Conservation (phyloP, 441 rosid species). For the California macrophylla region DNA sequence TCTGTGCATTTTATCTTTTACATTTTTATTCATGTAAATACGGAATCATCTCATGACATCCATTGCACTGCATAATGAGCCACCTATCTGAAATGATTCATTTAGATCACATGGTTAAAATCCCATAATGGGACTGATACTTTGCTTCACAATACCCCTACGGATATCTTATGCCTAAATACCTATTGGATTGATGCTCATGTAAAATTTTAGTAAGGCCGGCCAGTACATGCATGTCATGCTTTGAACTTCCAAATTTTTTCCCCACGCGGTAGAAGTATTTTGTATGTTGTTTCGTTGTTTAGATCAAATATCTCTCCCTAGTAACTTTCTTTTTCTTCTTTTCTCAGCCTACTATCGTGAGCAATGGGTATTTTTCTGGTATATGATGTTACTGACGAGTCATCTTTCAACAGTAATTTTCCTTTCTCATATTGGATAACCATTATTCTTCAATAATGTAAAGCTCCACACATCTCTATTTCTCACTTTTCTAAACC, state of each 20-base stretch:
- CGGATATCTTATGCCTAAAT: background rate
- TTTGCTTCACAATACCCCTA: background rate
- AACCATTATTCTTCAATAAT: background rate
- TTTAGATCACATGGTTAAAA: background rate
- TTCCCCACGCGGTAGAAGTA: background rate
- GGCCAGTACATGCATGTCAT: background rate
- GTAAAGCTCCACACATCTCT: background rate
- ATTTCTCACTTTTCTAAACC: background rate
- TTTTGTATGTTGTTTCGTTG: background rate
- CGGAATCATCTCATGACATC: background rate
- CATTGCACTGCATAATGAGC: background rate
- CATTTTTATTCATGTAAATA: background rate
- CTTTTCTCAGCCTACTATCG: slow-evolving; percentile 49
- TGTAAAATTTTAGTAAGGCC: background rate
- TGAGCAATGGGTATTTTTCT: slow-evolving; percentile 68
- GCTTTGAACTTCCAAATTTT: background rate
- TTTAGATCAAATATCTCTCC: background rate
- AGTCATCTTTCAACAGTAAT: slow-evolving; percentile 46
- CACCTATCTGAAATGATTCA: background rate
- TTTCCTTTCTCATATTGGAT: background rate
- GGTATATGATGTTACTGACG: slow-evolving; percentile 45
- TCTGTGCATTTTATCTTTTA: background rate
- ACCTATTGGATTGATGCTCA: background rate
- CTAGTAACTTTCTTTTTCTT: slow-evolving; percentile 6
- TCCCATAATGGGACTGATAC: background rate